A percentile compares a stretch with the other conserved stretches of the same genome.
phyloP scores from a whole-genome alignment of 768 basidiomycete species.

The Lentinula detonsa region DNA sequence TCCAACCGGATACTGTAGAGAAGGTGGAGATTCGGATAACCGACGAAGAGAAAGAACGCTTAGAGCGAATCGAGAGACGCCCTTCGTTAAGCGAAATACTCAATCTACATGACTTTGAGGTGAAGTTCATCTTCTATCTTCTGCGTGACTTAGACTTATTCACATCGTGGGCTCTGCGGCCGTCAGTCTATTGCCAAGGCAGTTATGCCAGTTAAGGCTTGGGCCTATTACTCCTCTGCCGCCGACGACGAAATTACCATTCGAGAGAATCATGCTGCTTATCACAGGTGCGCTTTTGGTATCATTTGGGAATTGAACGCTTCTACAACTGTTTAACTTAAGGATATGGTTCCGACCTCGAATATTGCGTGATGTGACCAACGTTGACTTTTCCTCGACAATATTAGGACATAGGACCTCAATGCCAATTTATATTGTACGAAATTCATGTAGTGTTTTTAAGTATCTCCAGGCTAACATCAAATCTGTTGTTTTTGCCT shows the following conservation, averaged over 20 bases:
- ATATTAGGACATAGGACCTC: slow-evolving; percentile 72
- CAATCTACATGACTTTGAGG: slow-evolving; percentile 94
- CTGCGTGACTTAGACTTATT: background rate
- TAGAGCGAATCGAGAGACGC: slow-evolving; percentile 51
- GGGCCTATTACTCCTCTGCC: slow-evolving; percentile 97
- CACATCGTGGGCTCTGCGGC: background rate
- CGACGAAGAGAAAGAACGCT: slow-evolving; percentile 65
- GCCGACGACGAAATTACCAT: slow-evolving; percentile 92
- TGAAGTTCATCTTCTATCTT: slow-evolving; percentile 18
- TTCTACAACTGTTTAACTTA: background rate
- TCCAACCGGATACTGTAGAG: slow-evolving; percentile 64
- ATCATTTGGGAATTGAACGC: background rate
- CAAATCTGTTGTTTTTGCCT: background rate
- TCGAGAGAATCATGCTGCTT: slow-evolving; percentile 88
- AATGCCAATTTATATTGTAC: slow-evolving; percentile 80
- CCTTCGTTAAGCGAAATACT: slow-evolving; percentile 77
- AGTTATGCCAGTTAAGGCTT: slow-evolving; percentile 82
- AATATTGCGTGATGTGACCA: slow-evolving; percentile 76
- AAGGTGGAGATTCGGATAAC: slow-evolving; percentile 59
- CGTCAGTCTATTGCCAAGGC: slow-evolving; percentile 71
- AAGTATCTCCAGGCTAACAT: background rate
- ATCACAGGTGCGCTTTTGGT: slow-evolving; percentile 58
- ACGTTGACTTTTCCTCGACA: slow-evolving; percentile 79
- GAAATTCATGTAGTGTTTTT: slow-evolving; percentile 11
- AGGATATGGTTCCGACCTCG: slow-evolving; percentile 91